phyloP scores from a whole-genome alignment of 148 eudicot genomes.

The Dysphania ambrosioides region DNA sequence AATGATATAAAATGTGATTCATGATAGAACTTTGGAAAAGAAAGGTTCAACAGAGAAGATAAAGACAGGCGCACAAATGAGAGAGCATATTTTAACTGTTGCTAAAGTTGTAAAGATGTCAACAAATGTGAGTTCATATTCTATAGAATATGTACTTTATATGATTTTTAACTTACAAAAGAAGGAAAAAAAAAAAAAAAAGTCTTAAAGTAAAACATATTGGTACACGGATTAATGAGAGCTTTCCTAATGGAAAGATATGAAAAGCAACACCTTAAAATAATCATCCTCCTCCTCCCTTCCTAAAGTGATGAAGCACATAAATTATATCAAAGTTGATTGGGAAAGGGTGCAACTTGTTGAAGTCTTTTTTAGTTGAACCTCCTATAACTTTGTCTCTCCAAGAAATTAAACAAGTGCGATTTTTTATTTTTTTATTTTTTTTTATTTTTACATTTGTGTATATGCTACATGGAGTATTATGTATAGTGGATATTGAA shows the following conservation, averaged over 20 bases:
- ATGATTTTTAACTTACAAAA: not conserved
- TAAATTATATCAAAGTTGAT: slow-evolving; percentile 19
- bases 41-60: not conserved
- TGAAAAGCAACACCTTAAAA: not conserved
- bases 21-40: not conserved
- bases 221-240: slow-evolving; percentile 16
- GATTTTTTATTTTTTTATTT: too few species aligned
- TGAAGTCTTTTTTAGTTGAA: slow-evolving; percentile 9
- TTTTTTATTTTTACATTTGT: not conserved
- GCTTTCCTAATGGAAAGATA: not conserved
- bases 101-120: not conserved
- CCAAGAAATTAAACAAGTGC: slow-evolving; percentile 5
- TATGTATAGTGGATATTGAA: too few species aligned
- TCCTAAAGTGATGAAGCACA: slow-evolving; percentile 7
- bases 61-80: too few species aligned
- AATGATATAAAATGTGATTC: not conserved
- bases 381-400: slow-evolving; percentile 19
- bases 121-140: too few species aligned
- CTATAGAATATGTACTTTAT: not conserved
- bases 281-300: not conserved
- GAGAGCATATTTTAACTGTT: not conserved
- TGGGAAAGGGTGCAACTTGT: slow-evolving; percentile 13
- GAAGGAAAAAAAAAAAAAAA: not conserved
- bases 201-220: not conserved
- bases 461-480: not conserved